Percentiles rank a stretch among this genome's conserved stretches.
Conservation (phyloP, 1,284 basidiomycete genomes). For the Trichosporon faecale region DNA sequence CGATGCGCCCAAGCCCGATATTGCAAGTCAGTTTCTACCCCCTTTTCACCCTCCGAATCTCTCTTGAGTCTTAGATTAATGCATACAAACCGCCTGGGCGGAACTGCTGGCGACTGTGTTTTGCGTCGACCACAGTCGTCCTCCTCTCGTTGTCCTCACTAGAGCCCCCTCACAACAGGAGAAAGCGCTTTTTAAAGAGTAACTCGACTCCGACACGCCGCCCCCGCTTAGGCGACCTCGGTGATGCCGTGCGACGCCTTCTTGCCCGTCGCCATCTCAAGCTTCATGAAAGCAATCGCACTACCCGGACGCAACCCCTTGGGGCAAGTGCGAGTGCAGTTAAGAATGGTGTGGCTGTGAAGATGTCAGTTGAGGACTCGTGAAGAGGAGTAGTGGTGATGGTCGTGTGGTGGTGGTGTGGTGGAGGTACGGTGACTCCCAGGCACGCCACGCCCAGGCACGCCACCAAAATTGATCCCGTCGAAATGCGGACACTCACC, state of each 20-base stretch:
- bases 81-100: constrained; percentile 18
- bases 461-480: neutral
- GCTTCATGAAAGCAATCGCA: constrained; percentile 85
- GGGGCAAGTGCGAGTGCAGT: constrained; percentile 85
- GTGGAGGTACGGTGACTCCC: neutral
- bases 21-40: no score
- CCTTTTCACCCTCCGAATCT: no score
- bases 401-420: neutral
- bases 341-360: constrained; percentile 85
- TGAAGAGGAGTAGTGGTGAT: no score
- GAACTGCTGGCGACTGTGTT: constrained; percentile 12
- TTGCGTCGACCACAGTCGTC: constrained; percentile 1
- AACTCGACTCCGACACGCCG: neutral
- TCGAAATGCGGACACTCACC: constrained; percentile 11
- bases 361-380: constrained; percentile 5
- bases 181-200: neutral
- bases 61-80: constrained; percentile 10
- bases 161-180: neutral
- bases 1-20: no score
- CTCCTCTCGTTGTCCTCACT: neutral
- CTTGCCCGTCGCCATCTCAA: constrained; percentile 71
- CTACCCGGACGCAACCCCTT: constrained; percentile 71
- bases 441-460: neutral
- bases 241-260: constrained; percentile 14
- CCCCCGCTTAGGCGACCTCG: constrained; percentile 9